Conservation (phyloP, 192 early-diverging fungal species). For the Umbelopsis sp. region DNA sequence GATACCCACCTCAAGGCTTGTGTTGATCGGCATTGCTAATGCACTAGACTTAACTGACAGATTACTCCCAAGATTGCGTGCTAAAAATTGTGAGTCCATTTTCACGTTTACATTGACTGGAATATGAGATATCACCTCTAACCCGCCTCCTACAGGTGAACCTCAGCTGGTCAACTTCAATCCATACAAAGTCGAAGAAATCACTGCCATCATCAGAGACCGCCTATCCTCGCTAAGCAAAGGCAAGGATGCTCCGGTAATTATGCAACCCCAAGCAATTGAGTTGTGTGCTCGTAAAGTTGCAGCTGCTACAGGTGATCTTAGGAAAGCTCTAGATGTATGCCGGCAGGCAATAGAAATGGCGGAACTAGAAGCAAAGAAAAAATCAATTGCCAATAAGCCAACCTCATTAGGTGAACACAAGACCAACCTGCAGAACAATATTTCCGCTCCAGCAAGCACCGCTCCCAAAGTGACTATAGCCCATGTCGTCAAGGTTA, state of each 20-base stretch:
- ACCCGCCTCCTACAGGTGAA: conserved; percentile 42
- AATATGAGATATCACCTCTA: not conserved
- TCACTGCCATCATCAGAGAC: conserved; percentile 85
- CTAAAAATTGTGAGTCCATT: conserved; percentile 67
- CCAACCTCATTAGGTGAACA: conserved; percentile 27
- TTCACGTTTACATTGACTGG: not conserved
- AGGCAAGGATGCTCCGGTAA: conserved; percentile 28
- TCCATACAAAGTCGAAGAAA: conserved; percentile 85
- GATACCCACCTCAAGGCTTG: conserved; percentile 61
- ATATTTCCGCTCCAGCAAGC: not conserved
- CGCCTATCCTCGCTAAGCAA: conserved; percentile 64
- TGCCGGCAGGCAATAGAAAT: conserved; percentile 87
- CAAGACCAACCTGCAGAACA: not conserved
- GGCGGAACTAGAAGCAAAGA: conserved; percentile 68
- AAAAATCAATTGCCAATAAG: conserved; percentile 43
- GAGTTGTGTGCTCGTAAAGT: conserved; percentile 94
- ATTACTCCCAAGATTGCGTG: conserved; percentile 83
- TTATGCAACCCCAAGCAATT: conserved; percentile 85
- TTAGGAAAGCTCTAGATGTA: conserved; percentile 78
- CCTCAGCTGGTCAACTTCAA: conserved; percentile 85
- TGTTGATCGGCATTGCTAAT: conserved; percentile 93
- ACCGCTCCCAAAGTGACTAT: conserved; percentile 76
- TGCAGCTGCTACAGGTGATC: conserved; percentile 80
- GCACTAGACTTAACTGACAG: conserved; percentile 89
- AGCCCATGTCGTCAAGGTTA: conserved; percentile 74